Conservation (phyloP, 805 yeast genomes). For the Jamesozyma rosinii region DNA sequence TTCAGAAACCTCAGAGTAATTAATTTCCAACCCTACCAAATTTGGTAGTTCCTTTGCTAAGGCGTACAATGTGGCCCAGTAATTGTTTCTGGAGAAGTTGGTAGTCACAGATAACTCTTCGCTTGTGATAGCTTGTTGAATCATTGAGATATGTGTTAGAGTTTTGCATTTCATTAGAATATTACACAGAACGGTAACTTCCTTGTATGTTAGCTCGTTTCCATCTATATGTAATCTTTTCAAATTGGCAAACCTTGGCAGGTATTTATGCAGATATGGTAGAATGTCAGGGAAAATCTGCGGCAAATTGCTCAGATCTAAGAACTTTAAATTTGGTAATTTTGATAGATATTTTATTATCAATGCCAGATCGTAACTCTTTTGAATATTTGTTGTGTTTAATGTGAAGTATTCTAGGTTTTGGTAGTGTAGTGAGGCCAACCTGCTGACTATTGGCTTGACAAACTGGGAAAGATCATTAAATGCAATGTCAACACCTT, state of each 20-base stretch:
- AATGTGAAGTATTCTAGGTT: conserved; percentile 47
- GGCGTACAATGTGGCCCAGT: conserved; percentile 56
- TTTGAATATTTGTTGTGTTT: conserved; percentile 51
- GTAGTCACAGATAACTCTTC: not conserved
- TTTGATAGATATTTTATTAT: conserved; percentile 44
- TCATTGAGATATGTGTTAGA: conserved; percentile 58
- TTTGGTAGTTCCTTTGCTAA: conserved; percentile 56
- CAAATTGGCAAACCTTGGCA: conserved; percentile 60
- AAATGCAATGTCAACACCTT: conserved; percentile 74
- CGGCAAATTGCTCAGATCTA: conserved; percentile 67
- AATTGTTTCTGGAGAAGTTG: conserved; percentile 41
- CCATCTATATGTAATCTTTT: conserved; percentile 62
- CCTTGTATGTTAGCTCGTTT: conserved; percentile 48
- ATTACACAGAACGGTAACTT: conserved; percentile 53
- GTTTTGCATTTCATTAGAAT: conserved; percentile 63
- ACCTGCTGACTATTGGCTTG: conserved; percentile 21
- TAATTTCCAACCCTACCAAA: conserved; percentile 59
- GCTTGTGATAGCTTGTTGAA: conserved; percentile 35
- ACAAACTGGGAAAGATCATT: conserved; percentile 47
- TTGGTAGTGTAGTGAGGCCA: conserved; percentile 15
- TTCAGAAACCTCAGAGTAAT: conserved; percentile 50
- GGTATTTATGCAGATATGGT: conserved; percentile 46
- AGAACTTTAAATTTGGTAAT: conserved; percentile 51
- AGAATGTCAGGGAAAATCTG: conserved; percentile 55
- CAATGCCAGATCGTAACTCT: conserved; percentile 41